Evolutionary conservation across 768 basidiomycete species (phyloP).

Genomic region (Tulasnella sp.): DNA sequence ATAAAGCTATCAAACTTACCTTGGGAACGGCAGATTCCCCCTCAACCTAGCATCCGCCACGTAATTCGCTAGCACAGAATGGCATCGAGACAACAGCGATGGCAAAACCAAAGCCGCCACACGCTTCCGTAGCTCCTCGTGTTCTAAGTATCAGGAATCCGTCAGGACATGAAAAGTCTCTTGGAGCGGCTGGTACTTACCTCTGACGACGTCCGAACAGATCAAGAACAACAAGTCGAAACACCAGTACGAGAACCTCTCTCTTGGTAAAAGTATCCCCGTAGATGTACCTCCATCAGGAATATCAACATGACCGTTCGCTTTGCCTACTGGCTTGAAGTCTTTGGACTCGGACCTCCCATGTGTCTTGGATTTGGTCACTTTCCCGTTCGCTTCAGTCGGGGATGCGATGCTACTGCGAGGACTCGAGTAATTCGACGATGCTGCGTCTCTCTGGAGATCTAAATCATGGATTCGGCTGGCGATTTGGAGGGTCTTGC

Average conservation of each 20-base stretch:
- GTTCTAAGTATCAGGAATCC: slow-evolving; percentile 45
- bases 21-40: slow-evolving; percentile 84
- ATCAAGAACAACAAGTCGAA: slow-evolving; percentile 81
- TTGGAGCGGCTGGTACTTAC: slow-evolving; percentile 40
- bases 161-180: background rate
- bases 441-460: slow-evolving; percentile 2
- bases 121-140: slow-evolving; percentile 56
- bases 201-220: slow-evolving; percentile 63
- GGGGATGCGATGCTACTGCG: background rate
- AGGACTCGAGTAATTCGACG: slow-evolving; percentile 2
- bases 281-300: slow-evolving; percentile 56
- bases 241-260: slow-evolving; percentile 90
- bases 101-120: slow-evolving; percentile 72
- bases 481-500: slow-evolving; percentile 67
- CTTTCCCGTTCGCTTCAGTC: background rate
- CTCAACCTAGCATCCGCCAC: slow-evolving; percentile 81
- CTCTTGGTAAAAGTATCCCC: slow-evolving; percentile 59
- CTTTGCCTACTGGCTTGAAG: background rate
- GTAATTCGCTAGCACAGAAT: slow-evolving; percentile 61
- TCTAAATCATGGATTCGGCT: slow-evolving; percentile 56
- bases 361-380: slow-evolving; percentile 4
- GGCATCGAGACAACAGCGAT: slow-evolving; percentile 72
- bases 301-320: background rate
- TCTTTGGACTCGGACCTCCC: background rate
- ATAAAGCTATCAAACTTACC: slow-evolving; percentile 45